These are phyloP conservation scores for Hypsizygus marmoreus DNA, from an alignment of 768 basidiomycete genomes.

Conservation along the genomic window DNA sequence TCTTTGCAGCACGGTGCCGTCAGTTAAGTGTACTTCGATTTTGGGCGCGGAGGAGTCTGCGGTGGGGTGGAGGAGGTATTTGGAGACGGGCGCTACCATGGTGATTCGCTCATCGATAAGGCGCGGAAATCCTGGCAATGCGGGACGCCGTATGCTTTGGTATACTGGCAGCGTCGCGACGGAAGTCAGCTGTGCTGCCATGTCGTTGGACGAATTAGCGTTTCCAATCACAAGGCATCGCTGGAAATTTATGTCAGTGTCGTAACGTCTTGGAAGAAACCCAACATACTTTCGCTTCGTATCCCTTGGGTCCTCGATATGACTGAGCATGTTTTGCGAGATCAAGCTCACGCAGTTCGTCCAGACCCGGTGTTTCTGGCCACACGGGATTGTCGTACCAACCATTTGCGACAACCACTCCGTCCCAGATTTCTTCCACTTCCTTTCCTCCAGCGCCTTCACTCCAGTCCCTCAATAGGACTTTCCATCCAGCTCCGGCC, in stretches of 20 bases:
- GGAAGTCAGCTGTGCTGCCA: constrained; percentile 45
- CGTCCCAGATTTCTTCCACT: constrained; percentile 47
- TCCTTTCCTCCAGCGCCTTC: constrained; percentile 17
- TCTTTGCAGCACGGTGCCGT: constrained; percentile 38
- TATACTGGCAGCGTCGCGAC: constrained; percentile 43
- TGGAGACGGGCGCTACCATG: constrained; percentile 41
- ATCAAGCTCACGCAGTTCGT: constrained; percentile 32
- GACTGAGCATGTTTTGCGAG: constrained; percentile 43
- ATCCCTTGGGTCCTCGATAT: constrained; percentile 41
- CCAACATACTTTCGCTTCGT: constrained; percentile 35
- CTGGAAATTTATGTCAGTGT: constrained; percentile 23
- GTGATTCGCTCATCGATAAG: constrained; percentile 45
- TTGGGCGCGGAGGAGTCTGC: constrained; percentile 18
- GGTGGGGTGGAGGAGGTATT: constrained; percentile 30
- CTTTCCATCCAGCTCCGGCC: constrained; percentile 37
- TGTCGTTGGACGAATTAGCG: constrained; percentile 55
- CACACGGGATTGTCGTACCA: constrained; percentile 49
- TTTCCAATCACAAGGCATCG: constrained; percentile 50
- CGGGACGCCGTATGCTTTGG: constrained; percentile 45
- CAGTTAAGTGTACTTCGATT: constrained; percentile 36
- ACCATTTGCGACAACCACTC: constrained; percentile 46
- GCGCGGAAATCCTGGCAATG: constrained; percentile 37
- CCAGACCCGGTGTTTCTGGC: constrained; percentile 45
- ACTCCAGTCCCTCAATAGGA: constrained; percentile 38
- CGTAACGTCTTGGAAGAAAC: neutral